Conservation (phyloP, 495 filamentous ascomycete species). For the Tuber aestivum region DNA sequence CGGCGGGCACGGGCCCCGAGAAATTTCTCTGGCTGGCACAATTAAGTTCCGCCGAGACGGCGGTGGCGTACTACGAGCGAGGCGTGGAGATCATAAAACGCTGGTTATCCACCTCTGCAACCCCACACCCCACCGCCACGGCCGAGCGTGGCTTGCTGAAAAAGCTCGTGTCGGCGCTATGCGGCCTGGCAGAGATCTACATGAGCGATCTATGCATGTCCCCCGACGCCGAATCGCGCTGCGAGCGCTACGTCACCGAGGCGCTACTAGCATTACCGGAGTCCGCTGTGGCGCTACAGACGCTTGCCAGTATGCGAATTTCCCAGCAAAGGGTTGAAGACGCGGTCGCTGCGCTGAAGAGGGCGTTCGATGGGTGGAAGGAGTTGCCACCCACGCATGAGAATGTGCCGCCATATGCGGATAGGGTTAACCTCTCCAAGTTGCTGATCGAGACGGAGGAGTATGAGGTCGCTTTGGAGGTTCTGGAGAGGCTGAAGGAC, state of each 20-base stretch:
- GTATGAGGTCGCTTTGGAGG: conserved; percentile 75
- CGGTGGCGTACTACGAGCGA: conserved; percentile 80
- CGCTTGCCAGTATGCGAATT: conserved; percentile 85
- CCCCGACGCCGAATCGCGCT: conserved; percentile 74
- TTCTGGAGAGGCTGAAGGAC: conserved; percentile 70
- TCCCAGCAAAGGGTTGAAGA: conserved; percentile 73
- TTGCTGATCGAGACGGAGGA: conserved; percentile 84
- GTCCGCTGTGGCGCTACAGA: conserved; percentile 79
- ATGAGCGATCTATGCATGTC: conserved; percentile 98
- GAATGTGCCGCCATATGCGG: conserved; percentile 70
- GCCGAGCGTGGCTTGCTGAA: conserved; percentile 48
- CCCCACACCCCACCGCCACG: conserved; percentile 33
- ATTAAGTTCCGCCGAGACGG: conserved; percentile 76
- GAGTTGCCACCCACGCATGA: conserved; percentile 57
- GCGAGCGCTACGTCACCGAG: conserved; percentile 79
- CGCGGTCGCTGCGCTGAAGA: conserved; percentile 66
- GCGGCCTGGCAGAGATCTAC: conserved; percentile 86
- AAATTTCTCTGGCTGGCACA: conserved; percentile 97
- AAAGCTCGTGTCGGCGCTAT: conserved; percentile 78
- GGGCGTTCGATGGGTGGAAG: conserved; percentile 74
- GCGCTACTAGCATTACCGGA: conserved; percentile 70
- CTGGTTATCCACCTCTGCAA: conserved; percentile 48
- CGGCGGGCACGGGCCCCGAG: conserved; percentile 68
- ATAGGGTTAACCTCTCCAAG: conserved; percentile 72
- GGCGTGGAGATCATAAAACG: conserved; percentile 64